phyloP scores from a whole-genome alignment of 208 protist species.

The Leishmania guyanensis region DNA sequence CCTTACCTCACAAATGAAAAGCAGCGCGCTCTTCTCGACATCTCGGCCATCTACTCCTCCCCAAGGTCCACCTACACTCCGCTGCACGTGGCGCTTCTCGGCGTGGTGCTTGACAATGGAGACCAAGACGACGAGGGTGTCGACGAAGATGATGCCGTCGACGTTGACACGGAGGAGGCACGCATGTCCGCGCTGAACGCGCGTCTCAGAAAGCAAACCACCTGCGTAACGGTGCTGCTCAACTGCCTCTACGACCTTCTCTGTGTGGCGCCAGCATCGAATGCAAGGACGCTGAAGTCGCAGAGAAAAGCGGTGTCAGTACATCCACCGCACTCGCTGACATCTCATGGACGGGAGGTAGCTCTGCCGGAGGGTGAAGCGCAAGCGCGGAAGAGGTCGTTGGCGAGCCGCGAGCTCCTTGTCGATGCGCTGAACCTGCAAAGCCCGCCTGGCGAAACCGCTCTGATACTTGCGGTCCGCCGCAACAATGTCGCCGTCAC shows the following conservation, averaged over 20 bases:
- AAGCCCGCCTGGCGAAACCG: slow-evolving; percentile 68
- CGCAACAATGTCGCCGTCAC: slow-evolving; percentile 57
- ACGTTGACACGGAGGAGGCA: not conserved
- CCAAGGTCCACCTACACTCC: slow-evolving; percentile 64
- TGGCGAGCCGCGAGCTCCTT: slow-evolving; percentile 16
- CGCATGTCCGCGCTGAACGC: not conserved
- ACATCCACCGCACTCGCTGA: not conserved
- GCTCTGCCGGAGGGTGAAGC: too few species aligned
- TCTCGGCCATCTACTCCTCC: slow-evolving; percentile 39
- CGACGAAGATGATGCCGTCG: not conserved
- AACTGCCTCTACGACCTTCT: slow-evolving; percentile 51
- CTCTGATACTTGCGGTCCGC: slow-evolving; percentile 63
- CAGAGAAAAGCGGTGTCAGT: not conserved
- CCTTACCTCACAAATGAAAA: slow-evolving; percentile 25
- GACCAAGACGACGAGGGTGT: slow-evolving; percentile 21
- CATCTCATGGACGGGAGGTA: not conserved
- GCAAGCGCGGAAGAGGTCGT: not conserved
- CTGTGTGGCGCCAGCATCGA: slow-evolving; percentile 4
- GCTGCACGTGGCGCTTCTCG: slow-evolving; percentile 68
- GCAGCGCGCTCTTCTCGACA: slow-evolving; percentile 27
- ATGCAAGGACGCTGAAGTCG: not conserved
- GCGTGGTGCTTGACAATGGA: slow-evolving; percentile 41
- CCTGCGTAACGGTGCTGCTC: slow-evolving; percentile 40
- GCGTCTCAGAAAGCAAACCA: slow-evolving; percentile 24
- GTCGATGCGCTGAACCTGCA: slow-evolving; percentile 62